Evolutionary conservation across 306 rosid genomes (phyloP), one percentile per base, ranked within the genome.

Genomic region (Arachis hypogaea): DNA sequence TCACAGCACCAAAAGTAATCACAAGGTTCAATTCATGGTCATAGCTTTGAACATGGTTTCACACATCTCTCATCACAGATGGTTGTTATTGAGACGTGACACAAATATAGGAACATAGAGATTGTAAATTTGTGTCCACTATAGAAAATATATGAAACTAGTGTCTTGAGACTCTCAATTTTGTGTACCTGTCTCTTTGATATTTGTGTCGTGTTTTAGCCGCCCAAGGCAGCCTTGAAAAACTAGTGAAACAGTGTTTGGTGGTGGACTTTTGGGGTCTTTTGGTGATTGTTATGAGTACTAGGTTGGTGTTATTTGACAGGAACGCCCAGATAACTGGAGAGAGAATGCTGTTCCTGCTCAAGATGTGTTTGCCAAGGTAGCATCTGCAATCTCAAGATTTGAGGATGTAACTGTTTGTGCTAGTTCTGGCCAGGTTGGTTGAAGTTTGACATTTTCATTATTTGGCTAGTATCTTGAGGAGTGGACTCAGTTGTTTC

Each of bases 291-390:
- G 51, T 9, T 46, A 46, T 46, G 51, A 46, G 11, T 46, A 46
- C 4, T 8, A 3, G 38, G 38, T 46, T 82, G 29, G 2, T 76
- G 74, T 57, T 11, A 9, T 60, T 72, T 85, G 60, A 63, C 76
- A 94, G 97, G 99, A 94, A 82, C 93, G 99, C 41, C 49, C 84
- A 0, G 99, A 94, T 81, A 94, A 92, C 81, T 94, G 99, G 99
- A 83, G 97, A 76, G 87, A 87, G 43, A 66, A 61, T 22, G 99
- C 93, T 5, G 68, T 63, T 60, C 96, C 76, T 66, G 92, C 70
- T 47, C 99, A 94, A 73, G 30, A 12, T 1, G 90, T 83, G 30
- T 92, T 89, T 72, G 84, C 70, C 3, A 80, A 66, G 78, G 87
- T 84, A 8, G 99, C 99, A 18, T 74, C 92, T 69, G 93, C 89